Evolutionary conservation across 805 yeast species (phyloP).

Genomic region (Schwanniomyces polymorphus): DNA sequence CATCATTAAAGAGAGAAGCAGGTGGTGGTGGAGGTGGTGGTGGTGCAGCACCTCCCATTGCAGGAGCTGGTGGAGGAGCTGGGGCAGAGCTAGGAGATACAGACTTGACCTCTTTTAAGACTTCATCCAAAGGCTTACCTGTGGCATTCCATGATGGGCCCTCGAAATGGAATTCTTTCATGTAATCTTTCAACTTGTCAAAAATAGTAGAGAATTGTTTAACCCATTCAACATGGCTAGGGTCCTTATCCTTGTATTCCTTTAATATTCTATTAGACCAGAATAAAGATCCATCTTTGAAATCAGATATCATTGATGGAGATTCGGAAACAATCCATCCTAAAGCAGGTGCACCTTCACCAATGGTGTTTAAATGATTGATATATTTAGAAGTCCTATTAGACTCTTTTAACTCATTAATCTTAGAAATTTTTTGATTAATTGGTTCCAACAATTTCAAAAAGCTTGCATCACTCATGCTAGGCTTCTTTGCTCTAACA

Average conservation of each 20-base stretch:
- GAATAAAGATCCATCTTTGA: slow-evolving; percentile 88
- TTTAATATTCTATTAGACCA: slow-evolving; percentile 91
- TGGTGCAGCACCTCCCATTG: slow-evolving; percentile 34
- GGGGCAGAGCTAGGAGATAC: slow-evolving; percentile 9
- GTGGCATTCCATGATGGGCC: slow-evolving; percentile 80
- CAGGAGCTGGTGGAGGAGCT: slow-evolving; percentile 29
- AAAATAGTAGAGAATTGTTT: slow-evolving; percentile 60
- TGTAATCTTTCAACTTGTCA: slow-evolving; percentile 69
- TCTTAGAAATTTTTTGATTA: slow-evolving; percentile 55
- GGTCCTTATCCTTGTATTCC: slow-evolving; percentile 73
- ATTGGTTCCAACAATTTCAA: slow-evolving; percentile 66
- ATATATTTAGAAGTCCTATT: slow-evolving; percentile 66
- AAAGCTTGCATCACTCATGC: slow-evolving; percentile 51
- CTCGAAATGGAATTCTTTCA: slow-evolving; percentile 73
- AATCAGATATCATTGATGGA: slow-evolving; percentile 78
- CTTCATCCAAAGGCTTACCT: slow-evolving; percentile 59
- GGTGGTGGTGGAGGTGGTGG: slow-evolving; percentile 95
- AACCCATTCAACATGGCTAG: slow-evolving; percentile 80
- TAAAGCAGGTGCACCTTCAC: slow-evolving; percentile 86
- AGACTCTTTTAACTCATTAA: slow-evolving; percentile 67
- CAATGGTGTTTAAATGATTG: slow-evolving; percentile 76
- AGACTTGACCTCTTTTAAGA: slow-evolving; percentile 23
- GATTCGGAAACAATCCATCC: slow-evolving; percentile 86
- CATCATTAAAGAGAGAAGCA: slow-evolving; percentile 58
- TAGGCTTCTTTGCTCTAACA: slow-evolving; percentile 64